These are phyloP conservation scores for Fagus crenata DNA, from an alignment of 306 rosid species.

Conservation along the genomic window DNA sequence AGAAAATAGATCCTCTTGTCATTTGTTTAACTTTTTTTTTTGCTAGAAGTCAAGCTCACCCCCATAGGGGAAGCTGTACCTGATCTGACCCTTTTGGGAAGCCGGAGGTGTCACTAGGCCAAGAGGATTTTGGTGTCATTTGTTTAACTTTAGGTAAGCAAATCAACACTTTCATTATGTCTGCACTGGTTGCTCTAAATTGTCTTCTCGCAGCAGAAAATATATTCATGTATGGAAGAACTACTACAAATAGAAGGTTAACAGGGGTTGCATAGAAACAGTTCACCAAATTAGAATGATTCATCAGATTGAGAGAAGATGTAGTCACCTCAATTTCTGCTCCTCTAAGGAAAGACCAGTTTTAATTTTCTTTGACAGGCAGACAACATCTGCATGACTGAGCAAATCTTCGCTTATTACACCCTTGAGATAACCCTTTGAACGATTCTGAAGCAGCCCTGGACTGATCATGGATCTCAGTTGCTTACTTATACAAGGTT, in stretches of 20 bases:
- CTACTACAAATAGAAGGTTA: not conserved
- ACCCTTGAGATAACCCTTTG: conserved; percentile 78
- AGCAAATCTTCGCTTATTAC: conserved; percentile 67
- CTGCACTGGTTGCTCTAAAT: not conserved
- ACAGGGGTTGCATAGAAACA: not conserved
- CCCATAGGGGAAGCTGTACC: too few species aligned
- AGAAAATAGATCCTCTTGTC: conserved; percentile 11
- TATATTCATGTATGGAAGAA: not conserved
- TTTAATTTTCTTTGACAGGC: conserved; percentile 75
- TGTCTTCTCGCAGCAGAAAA: too few species aligned
- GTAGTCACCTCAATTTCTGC: conserved; percentile 69
- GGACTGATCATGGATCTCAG: conserved; percentile 48
- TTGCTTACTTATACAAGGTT: conserved; percentile 44
- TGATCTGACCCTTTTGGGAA: too few species aligned
- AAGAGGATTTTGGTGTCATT: not conserved
- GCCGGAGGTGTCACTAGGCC: too few species aligned
- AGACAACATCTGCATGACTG: conserved; percentile 84
- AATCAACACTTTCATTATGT: not conserved
- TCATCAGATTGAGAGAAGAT: conserved; percentile 12
- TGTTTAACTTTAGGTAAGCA: not conserved
- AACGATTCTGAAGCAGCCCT: conserved; percentile 55
- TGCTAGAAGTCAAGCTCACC: too few species aligned
- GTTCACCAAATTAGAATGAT: not conserved
- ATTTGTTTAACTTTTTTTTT: not conserved
- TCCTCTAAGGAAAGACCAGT: conserved; percentile 75